These are phyloP conservation scores for Corymbia calophylla DNA, from an alignment of 441 rosid species.

Conservation along the genomic window DNA sequence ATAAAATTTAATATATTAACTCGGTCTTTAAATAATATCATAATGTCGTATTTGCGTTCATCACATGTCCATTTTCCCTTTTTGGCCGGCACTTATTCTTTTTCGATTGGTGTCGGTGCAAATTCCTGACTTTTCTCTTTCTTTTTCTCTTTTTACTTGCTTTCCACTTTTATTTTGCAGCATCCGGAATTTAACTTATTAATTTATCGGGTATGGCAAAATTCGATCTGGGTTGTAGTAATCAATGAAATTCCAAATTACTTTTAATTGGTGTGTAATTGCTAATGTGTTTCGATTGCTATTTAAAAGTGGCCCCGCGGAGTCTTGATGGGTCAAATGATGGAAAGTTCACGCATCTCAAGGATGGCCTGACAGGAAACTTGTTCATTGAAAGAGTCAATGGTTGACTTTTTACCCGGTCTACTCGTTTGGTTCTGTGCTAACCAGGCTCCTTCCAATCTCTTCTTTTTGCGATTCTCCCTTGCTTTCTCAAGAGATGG, in stretches of 20 bases:
- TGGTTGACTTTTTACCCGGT: neutral
- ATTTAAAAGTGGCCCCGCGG: neutral
- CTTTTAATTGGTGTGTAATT: neutral
- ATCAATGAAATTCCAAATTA: neutral
- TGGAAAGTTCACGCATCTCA: neutral
- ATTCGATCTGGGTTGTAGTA: neutral
- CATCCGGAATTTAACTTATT: neutral
- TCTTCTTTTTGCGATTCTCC: neutral
- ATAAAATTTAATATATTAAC: neutral
- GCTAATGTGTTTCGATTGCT: neutral
- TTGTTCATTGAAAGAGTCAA: neutral
- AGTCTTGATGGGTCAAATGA: neutral
- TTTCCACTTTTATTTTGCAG: neutral
- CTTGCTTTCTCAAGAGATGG: neutral
- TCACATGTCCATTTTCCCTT: neutral
- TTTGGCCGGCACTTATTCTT: neutral
- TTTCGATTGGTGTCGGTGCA: neutral
- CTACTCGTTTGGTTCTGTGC: neutral
- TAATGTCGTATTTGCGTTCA: neutral
- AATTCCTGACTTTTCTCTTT: neutral
- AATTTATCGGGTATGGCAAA: neutral
- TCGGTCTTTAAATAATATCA: neutral
- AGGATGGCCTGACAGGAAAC: neutral
- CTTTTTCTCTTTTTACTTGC: too few species aligned
- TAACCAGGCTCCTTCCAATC: neutral